phyloP scores from a whole-genome alignment of 148 eudicot species.

The Cornus suecica region DNA sequence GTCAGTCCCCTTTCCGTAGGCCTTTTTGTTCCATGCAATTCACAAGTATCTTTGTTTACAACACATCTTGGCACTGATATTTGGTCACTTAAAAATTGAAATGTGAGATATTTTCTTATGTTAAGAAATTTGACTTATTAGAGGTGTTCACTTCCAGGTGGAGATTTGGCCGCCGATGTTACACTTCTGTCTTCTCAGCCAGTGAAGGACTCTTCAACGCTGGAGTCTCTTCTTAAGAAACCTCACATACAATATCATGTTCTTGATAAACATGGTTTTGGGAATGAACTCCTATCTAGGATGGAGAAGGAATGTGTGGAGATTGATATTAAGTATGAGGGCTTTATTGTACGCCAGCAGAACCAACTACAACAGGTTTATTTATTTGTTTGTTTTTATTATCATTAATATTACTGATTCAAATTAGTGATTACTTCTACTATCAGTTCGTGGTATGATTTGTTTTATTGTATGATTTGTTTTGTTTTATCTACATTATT shows the following conservation, averaged over 20 bases:
- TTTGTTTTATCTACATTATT: background rate
- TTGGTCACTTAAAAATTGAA: background rate
- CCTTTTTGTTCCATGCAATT: no score
- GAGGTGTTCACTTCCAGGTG: constrained; percentile 45
- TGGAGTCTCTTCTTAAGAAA: constrained; percentile 88
- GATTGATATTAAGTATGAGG: constrained; percentile 95
- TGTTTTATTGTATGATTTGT: background rate
- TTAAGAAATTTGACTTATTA: background rate
- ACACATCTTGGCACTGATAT: background rate
- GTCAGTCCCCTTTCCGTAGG: background rate
- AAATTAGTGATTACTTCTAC: constrained; percentile 1
- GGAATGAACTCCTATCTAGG: constrained; percentile 56
- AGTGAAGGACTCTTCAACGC: constrained; percentile 64
- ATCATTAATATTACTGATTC: background rate
- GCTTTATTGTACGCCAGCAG: constrained; percentile 85
- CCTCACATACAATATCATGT: constrained; percentile 82
- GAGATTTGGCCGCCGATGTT: constrained; percentile 73
- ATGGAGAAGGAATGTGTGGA: constrained; percentile 92
- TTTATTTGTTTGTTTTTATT: no score
- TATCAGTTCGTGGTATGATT: background rate
- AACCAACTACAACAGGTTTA: constrained; percentile 85
- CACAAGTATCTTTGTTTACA: background rate
- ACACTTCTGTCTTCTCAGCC: constrained; percentile 69
- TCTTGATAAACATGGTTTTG: constrained; percentile 91
- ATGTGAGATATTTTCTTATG: background rate